Evolutionary conservation across 345 rosid species (phyloP).

Genomic region (Luvunga scandens): DNA sequence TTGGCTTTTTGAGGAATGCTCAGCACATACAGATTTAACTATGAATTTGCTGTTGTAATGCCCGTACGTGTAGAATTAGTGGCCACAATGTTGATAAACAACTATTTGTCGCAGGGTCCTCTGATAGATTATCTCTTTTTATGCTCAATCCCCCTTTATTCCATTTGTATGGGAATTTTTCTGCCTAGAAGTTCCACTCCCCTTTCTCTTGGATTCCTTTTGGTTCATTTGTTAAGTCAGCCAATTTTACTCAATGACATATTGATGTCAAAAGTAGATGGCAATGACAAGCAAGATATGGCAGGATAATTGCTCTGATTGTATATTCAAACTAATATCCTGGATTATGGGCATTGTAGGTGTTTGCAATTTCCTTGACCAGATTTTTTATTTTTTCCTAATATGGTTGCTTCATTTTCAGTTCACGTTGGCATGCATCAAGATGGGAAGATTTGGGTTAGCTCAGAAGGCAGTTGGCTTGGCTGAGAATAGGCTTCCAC

Average conservation of each 20-base stretch:
- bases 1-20: background rate
- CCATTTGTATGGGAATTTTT: background rate
- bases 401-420: conserved; percentile 22
- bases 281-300: background rate
- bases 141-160: background rate
- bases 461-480: conserved; percentile 75
- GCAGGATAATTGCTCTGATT: background rate
- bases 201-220: background rate
- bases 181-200: background rate
- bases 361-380: background rate
- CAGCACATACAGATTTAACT: background rate
- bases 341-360: background rate
- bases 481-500: conserved; percentile 77
- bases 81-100: background rate
- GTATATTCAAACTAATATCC: background rate
- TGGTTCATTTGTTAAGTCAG: background rate
- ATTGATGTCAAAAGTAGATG: background rate
- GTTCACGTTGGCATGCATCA: conserved; percentile 97
- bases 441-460: conserved; percentile 75
- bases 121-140: background rate
- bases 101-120: background rate
- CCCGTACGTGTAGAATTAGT: background rate
- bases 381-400: background rate
- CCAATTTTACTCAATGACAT: background rate
- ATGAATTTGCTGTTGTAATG: background rate